Evolutionary conservation across 2,329 filamentous ascomycete genomes (phyloP).

Genomic region (Colletotrichum gigasporum): DNA sequence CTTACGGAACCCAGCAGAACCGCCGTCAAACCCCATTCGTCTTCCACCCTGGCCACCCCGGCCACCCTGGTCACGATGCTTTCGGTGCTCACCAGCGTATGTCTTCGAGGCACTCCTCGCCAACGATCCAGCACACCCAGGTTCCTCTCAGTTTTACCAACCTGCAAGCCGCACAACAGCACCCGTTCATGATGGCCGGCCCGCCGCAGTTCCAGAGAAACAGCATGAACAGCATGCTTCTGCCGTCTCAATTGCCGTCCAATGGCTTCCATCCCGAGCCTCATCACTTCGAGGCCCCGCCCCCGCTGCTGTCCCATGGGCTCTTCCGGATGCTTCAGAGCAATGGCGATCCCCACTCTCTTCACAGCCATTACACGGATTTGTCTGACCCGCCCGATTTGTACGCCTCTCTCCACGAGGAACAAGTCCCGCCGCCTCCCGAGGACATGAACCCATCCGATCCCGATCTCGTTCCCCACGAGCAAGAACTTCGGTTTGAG

Average conservation of each 20-base stretch:
- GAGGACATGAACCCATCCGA: slow-evolving; percentile 85
- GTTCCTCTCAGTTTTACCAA: slow-evolving; percentile 64
- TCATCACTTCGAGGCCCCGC: slow-evolving; percentile 67
- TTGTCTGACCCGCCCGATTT: slow-evolving; percentile 80
- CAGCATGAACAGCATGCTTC: slow-evolving; percentile 71
- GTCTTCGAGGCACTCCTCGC: slow-evolving; percentile 62
- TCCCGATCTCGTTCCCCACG: slow-evolving; percentile 78
- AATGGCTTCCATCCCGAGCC: slow-evolving; percentile 57
- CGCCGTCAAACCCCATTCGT: slow-evolving; percentile 69
- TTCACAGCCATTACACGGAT: slow-evolving; percentile 77
- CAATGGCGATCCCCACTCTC: slow-evolving; percentile 74
- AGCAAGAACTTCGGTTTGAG: slow-evolving; percentile 81
- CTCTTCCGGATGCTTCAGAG: slow-evolving; percentile 79
- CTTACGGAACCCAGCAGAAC: slow-evolving; percentile 67
- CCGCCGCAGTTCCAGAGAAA: slow-evolving; percentile 62
- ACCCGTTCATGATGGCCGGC: slow-evolving; percentile 64
- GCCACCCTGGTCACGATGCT: slow-evolving; percentile 67
- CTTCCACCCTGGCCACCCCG: slow-evolving; percentile 68
- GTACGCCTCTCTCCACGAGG: slow-evolving; percentile 78
- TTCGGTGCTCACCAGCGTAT: slow-evolving; percentile 67
- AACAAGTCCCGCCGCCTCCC: slow-evolving; percentile 77
- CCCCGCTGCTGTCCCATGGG: slow-evolving; percentile 74
- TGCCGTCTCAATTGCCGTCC: slow-evolving; percentile 51
- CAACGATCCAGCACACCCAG: slow-evolving; percentile 55
- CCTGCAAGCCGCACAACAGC: slow-evolving; percentile 64